Conservation (phyloP, 345 rosid genomes). For the Citropsis articulata region DNA sequence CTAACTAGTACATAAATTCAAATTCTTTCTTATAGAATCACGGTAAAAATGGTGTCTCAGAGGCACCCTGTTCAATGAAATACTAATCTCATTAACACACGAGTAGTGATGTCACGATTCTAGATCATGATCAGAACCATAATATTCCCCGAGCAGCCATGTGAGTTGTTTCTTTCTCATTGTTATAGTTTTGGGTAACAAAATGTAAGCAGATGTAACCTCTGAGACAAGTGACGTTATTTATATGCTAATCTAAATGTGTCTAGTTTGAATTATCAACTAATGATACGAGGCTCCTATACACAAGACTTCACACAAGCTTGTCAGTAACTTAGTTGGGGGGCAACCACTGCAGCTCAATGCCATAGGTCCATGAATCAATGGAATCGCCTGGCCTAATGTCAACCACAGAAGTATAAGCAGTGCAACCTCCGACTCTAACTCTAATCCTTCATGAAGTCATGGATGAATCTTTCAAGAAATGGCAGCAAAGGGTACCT, state of each 20-base stretch:
- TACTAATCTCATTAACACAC: too few relatives aligned
- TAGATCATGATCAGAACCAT: too few relatives aligned
- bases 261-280: neutral
- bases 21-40: too few relatives aligned
- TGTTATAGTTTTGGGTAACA: too few relatives aligned
- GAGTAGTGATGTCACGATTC: too few relatives aligned
- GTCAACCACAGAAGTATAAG: conserved; percentile 48
- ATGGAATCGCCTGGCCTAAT: conserved; percentile 23
- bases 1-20: neutral
- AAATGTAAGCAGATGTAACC: too few relatives aligned
- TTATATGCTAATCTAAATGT: too few relatives aligned
- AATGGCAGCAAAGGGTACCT: conserved; percentile 59
- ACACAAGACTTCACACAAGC: neutral
- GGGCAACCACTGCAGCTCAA: conserved; percentile 61
- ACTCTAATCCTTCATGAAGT: conserved; percentile 48
- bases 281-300: neutral
- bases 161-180: too few relatives aligned
- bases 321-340: conserved; percentile 27
- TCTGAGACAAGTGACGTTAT: too few relatives aligned
- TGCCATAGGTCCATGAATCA: conserved; percentile 45
- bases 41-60: too few relatives aligned
- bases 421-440: conserved; percentile 53
- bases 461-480: conserved; percentile 57
- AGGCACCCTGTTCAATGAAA: too few relatives aligned
- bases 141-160: too few relatives aligned